A percentile compares a stretch with the other conserved stretches of the same genome.
Conservation (phyloP, 495 filamentous ascomycete species). For the Neurospora pannonica region DNA sequence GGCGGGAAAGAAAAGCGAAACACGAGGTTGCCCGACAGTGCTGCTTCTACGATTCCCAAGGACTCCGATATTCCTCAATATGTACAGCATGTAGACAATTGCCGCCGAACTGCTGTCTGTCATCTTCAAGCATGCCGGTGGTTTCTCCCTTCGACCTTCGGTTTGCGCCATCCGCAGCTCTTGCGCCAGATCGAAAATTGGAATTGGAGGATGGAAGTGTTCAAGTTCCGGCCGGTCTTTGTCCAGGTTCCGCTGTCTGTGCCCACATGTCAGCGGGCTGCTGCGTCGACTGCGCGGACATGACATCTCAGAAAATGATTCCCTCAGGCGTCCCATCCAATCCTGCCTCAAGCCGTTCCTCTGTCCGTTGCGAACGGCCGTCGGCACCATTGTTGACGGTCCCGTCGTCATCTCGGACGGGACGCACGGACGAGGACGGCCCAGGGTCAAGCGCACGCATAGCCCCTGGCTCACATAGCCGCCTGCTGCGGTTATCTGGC, state of each 20-base stretch:
- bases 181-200: background rate
- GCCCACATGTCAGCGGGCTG: background rate
- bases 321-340: background rate
- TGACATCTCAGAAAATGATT: background rate
- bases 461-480: background rate
- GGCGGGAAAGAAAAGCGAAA: background rate
- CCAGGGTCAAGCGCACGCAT: background rate
- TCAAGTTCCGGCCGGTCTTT: background rate
- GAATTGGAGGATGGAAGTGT: background rate
- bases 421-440: background rate
- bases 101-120: background rate
- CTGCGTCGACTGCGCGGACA: background rate
- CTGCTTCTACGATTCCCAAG: background rate
- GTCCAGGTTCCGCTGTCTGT: background rate
- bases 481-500: background rate
- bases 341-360: background rate
- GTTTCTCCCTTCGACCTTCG: background rate
- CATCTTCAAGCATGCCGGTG: constrained; percentile 10
- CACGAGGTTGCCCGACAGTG: background rate
- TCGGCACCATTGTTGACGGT: background rate
- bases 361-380: background rate
- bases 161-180: background rate
- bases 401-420: background rate
- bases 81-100: constrained; percentile 11
- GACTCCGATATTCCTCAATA: constrained; percentile 1